Conservation (phyloP, 805 yeast species). For the Candida ficus region DNA sequence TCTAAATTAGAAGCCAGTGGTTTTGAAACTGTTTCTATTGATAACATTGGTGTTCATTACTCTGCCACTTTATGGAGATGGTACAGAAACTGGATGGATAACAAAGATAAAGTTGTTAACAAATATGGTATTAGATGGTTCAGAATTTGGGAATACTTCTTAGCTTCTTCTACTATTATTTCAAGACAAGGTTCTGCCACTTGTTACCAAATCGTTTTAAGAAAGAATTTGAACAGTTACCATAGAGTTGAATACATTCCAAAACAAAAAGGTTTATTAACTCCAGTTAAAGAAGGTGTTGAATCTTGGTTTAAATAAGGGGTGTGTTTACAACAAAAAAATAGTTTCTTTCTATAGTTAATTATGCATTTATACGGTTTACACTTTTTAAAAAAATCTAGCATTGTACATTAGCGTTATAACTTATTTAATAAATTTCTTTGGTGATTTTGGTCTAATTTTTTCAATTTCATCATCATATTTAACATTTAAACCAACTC, state of each 20-base stretch:
- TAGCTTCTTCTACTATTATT: slow-evolving; percentile 75
- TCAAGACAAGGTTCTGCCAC: slow-evolving; percentile 93
- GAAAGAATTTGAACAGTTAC: slow-evolving; percentile 82
- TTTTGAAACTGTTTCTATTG: slow-evolving; percentile 77
- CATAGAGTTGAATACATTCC: slow-evolving; percentile 83
- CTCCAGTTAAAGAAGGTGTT: slow-evolving; percentile 49
- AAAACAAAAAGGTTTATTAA: slow-evolving; percentile 64
- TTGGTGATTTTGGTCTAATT: slow-evolving; percentile 81
- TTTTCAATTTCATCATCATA: slow-evolving; percentile 68
- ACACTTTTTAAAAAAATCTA: no score
- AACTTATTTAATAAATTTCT: background rate
- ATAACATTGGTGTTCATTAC: slow-evolving; percentile 89
- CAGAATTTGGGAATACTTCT: slow-evolving; percentile 90
- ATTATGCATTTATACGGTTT: no score
- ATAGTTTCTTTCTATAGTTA: no score
- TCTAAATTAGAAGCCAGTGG: slow-evolving; percentile 77
- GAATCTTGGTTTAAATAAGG: slow-evolving; percentile 50
- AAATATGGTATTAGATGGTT: slow-evolving; percentile 89
- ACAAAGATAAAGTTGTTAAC: slow-evolving; percentile 67
- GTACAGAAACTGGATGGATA: slow-evolving; percentile 91
- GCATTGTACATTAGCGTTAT: no score
- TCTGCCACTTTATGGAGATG: slow-evolving; percentile 89
- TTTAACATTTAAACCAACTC: slow-evolving; percentile 55
- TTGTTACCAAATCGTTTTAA: slow-evolving; percentile 83
- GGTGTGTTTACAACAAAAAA: no score